Conservation (phyloP, 2,329 filamentous ascomycete species). For the Calonectria pauciramosa region DNA sequence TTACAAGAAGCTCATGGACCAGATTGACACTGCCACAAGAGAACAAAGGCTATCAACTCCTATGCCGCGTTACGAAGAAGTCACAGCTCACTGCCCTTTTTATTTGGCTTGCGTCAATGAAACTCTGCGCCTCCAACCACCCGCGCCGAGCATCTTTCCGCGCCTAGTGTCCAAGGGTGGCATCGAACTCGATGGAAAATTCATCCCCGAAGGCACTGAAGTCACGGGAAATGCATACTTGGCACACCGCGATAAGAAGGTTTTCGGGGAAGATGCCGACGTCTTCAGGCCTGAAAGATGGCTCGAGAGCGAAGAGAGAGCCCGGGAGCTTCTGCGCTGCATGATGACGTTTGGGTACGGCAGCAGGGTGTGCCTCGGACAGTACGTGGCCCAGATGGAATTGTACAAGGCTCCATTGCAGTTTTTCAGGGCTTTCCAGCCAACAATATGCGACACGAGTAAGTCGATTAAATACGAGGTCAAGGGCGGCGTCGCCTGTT, state of each 20-base stretch:
- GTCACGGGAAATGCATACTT: neutral
- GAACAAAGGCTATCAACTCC: neutral
- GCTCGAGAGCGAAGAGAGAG: neutral
- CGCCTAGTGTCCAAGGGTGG: neutral
- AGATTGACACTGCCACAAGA: neutral
- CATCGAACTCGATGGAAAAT: neutral
- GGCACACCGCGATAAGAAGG: neutral
- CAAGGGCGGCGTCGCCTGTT: neutral
- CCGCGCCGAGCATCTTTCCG: neutral
- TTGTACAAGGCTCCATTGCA: conserved; percentile 45
- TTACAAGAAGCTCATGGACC: neutral
- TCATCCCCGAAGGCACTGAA: neutral
- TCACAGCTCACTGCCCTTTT: neutral
- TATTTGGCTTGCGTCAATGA: neutral
- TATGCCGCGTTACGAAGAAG: neutral
- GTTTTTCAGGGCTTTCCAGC: conserved; percentile 31
- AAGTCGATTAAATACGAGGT: neutral
- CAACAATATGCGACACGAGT: neutral
- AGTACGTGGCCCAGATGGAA: conserved; percentile 59
- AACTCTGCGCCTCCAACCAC: neutral
- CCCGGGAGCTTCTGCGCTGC: neutral
- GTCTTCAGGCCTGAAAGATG: neutral
- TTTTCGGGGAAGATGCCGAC: neutral
- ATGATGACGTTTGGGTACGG: conserved; percentile 55
- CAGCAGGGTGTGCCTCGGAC: conserved; percentile 58